Conservation (phyloP, 1,139 yeast genomes). For the Yamadazyma conglobata region DNA sequence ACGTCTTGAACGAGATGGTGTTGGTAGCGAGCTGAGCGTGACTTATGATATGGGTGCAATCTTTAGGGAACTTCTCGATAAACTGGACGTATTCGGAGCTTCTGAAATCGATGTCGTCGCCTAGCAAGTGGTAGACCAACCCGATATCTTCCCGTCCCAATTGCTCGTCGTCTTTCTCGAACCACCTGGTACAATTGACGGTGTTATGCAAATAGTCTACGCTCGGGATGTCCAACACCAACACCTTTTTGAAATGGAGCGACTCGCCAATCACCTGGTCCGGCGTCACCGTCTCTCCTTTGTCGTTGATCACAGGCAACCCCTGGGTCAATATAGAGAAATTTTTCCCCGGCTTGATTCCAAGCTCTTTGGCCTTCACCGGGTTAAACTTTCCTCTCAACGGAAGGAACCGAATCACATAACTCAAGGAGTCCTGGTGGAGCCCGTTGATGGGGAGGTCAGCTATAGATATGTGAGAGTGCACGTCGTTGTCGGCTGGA, state of each 20-base stretch:
- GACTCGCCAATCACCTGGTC: constrained; percentile 70
- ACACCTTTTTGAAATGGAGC: constrained; percentile 53
- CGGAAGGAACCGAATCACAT: constrained; percentile 62
- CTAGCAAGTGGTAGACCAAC: constrained; percentile 72
- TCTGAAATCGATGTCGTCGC: constrained; percentile 54
- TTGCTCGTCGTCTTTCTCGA: constrained; percentile 18
- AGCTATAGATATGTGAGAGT: constrained; percentile 31
- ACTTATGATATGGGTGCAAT: constrained; percentile 62
- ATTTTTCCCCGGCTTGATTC: constrained; percentile 63
- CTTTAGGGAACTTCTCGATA: constrained; percentile 46
- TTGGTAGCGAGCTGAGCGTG: constrained; percentile 66
- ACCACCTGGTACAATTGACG: constrained; percentile 28
- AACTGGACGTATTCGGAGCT: constrained; percentile 41
- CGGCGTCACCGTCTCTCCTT: constrained; percentile 61
- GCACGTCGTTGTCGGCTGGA: constrained; percentile 39
- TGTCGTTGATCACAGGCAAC: constrained; percentile 49
- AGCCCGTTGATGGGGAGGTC: constrained; percentile 8
- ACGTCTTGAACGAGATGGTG: constrained; percentile 53
- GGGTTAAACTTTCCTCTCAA: constrained; percentile 76
- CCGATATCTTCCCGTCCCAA: constrained; percentile 40
- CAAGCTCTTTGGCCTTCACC: constrained; percentile 60
- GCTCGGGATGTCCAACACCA: constrained; percentile 75
- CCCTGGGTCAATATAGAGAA: constrained; percentile 64
- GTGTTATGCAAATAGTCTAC: constrained; percentile 47
- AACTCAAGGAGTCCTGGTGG: constrained; percentile 43